Conservation (phyloP, 345 rosid species). For the Lenwebbia sp. region DNA sequence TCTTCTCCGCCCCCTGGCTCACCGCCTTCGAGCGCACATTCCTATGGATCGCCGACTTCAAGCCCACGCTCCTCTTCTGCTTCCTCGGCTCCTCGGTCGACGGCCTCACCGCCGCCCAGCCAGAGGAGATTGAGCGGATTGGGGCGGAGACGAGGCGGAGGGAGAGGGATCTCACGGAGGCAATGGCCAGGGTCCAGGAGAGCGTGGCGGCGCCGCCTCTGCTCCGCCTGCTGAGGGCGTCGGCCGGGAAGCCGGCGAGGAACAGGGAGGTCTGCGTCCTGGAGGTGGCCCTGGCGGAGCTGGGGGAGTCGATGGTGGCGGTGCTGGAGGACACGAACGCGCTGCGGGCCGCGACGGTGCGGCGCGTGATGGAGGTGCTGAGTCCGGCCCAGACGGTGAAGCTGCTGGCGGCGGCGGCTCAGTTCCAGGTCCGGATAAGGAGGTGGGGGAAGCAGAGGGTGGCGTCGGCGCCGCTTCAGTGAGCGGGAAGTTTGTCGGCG, state of each 20-base stretch:
- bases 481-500: not conserved
- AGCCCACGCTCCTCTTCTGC: conserved; percentile 20
- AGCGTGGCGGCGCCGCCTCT: conserved; percentile 19
- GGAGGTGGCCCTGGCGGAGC: conserved; percentile 9
- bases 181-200: conserved; percentile 32
- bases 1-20: conserved; percentile 35
- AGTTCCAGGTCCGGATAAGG: conserved; percentile 17
- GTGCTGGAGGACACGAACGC: conserved; percentile 16
- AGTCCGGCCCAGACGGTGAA: conserved; percentile 14
- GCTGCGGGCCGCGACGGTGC: conserved; percentile 6
- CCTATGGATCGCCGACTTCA: conserved; percentile 29
- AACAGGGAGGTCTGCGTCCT: conserved; percentile 3
- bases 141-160: conserved; percentile 6
- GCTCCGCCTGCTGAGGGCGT: conserved; percentile 1
- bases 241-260: not conserved
- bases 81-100: conserved; percentile 2
- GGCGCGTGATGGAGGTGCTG: conserved; percentile 13
- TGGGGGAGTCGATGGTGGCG: conserved; percentile 7
- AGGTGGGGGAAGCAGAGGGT: conserved; percentile 2
- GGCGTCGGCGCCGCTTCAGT: not conserved
- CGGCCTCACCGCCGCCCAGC: conserved; percentile 15
- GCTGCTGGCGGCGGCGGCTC: conserved; percentile 12
- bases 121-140: conserved; percentile 5
- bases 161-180: conserved; percentile 22
- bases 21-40: conserved; percentile 17